Evolutionary conservation across 805 yeast species (phyloP), one percentile per base, ranked within the genome.

Genomic region (Diddensiella caesifluorescens): DNA sequence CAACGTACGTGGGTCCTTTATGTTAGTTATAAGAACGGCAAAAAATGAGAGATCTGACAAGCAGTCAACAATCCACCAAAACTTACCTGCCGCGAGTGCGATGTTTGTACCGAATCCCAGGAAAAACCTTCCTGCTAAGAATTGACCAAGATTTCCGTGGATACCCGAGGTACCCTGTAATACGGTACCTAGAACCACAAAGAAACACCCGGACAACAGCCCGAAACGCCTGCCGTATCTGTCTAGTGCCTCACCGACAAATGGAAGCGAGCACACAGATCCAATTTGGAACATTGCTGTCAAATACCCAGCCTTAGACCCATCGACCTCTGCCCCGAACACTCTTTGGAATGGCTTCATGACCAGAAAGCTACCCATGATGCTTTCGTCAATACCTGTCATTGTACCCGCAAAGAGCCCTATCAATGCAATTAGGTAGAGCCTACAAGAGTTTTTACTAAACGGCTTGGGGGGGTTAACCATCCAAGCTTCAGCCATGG

Each of bases 261-360:
- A 45, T 6, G 46, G 48, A n/a, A 45, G 16, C 3, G 48, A 21
- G 26, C 29, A 13, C 13, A 42, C 46, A 7, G 41, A 27, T 12
- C 48, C 48, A 25, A 45, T 42, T 28, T 45, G 46, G 36, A 22
- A 46, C 41, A 46, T 38, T 22, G 42, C 46, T 2, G 48, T 31
- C 25, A 44, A 13, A 22, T 22, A 20, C 7, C 45, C 48, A 5
- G 48, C 48, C 33, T 44, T 41, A 30, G 34, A 7, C 12, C 48
- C 48, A 22, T 31, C 42, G 10, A 31, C 39, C 7, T 21, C 38
- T 3, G 48, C 29, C n/a, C 48, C 48, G 32, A 44, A 44, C 18
- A 18, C 9, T 15, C 5, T 20, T 26, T 41, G 39, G 37, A 45
- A 45, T 7, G 42, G 38, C 20, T 21, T 19, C 36, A 27, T 42